A percentile compares a stretch with the other conserved stretches of the same genome.
Evolutionary conservation across 345 rosid genomes (phyloP).

Genomic region (Theobroma cacao): DNA sequence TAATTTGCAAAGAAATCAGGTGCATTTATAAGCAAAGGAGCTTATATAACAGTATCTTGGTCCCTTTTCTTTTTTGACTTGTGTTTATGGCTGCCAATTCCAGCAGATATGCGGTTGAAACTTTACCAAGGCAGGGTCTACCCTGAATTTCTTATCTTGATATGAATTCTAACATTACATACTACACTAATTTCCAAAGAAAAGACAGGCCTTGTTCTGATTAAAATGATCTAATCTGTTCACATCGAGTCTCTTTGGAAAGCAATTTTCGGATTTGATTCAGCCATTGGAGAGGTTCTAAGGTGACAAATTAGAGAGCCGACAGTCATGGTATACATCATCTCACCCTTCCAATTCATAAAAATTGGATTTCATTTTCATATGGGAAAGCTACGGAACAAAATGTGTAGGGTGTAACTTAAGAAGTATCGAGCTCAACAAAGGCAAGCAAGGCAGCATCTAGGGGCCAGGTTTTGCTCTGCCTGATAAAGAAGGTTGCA

Average conservation of each 20-base stretch:
- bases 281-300: background rate
- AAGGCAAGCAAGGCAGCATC: slow-evolving; percentile 19
- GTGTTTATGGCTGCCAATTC: background rate
- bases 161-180: background rate
- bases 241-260: background rate
- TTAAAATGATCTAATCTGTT: background rate
- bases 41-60: too few relatives aligned
- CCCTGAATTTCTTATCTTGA: background rate
- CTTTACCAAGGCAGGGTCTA: background rate
- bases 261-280: background rate
- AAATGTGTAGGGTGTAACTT: slow-evolving; percentile 11
- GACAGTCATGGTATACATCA: background rate
- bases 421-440: slow-evolving; percentile 17
- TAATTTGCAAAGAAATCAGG: too few relatives aligned
- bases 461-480: slow-evolving; percentile 1
- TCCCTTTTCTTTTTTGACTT: too few relatives aligned
- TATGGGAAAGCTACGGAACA: slow-evolving; percentile 18
- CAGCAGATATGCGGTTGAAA: background rate
- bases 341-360: background rate
- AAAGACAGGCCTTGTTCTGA: background rate
- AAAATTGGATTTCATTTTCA: slow-evolving; percentile 12
- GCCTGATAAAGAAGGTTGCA: slow-evolving; percentile 14
- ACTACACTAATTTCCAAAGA: background rate
- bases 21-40: too few relatives aligned
- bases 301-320: background rate